Base-by-base conservation (phyloP, 495 filamentous ascomycete genomes). In the Paragyromitra xinjiangensis region DNA sequence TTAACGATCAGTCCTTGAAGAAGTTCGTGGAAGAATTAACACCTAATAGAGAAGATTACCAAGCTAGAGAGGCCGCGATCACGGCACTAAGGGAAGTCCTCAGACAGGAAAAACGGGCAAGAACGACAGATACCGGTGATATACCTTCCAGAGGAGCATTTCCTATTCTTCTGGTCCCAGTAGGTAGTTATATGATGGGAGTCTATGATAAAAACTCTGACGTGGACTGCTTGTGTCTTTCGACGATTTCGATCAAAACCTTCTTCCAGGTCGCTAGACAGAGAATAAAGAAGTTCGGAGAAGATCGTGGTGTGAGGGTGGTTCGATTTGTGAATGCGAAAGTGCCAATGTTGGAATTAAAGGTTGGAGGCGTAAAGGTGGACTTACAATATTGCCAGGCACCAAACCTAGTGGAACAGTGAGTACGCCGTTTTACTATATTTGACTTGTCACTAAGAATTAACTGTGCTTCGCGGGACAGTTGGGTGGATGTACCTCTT, bases 311-410 rank as follows among this genome's bases (percentile, higher is more conserved):
- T 4, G 79, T 90, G 62, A 85, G 81, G 64, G 83, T 90, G 42
- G 79, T 90, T 16, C 85, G 88, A 50, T 85, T 84, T 65, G 87
- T 89, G 22, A 83, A 86, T 44, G 86, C 87, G 14, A 82, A 85
- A 7, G 88, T 87, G 8, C 87, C 86, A 14, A 88, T 89, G 84
- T 82, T 90, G 34, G 87, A 90, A 74, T 80, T 90, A 4, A 84
- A 86, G 63, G 83, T 89, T 34, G 74, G 78, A 6, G 82, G 78
- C 45, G 84, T 90, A 73, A 88, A 83, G 64, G 83, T 90, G 68
- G 87, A 90, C 78, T 81, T 91, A 68, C 88, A 90, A 64, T 90
- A 90, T 79, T 90, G 89, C 78, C 84, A 88, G 0, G 86, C 89
- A 6, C 80, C 84, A 2, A 78, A 83, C 50, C 71, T 89, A 12